Evolutionary conservation across 2,329 filamentous ascomycete genomes (phyloP).

Genomic region (Pseudophaeomoniella oleicola): DNA sequence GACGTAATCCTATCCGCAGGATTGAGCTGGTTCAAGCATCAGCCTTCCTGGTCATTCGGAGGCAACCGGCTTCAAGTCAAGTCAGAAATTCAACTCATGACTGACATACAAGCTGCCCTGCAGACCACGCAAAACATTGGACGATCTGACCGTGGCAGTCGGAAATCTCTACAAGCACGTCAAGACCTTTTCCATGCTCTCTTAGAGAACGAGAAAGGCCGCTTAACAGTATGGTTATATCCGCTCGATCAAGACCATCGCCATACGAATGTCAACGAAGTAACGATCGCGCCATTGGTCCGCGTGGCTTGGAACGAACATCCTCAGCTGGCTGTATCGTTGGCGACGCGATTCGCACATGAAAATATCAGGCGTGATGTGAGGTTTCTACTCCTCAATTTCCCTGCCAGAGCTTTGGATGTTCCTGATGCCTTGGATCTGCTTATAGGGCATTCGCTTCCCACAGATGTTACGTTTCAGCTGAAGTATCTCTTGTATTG

Average conservation of each 20-base stretch:
- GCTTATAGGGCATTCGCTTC: slow-evolving; percentile 62
- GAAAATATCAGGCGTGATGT: slow-evolving; percentile 60
- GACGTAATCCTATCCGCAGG: slow-evolving; percentile 78
- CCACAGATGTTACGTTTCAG: slow-evolving; percentile 66
- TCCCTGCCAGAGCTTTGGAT: slow-evolving; percentile 65
- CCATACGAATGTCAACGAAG: slow-evolving; percentile 4
- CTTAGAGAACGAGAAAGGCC: slow-evolving; percentile 68
- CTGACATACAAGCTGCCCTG: slow-evolving; percentile 57
- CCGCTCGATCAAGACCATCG: slow-evolving; percentile 50
- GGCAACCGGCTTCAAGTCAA: slow-evolving; percentile 88
- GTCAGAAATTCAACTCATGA: slow-evolving; percentile 71
- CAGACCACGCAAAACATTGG: slow-evolving; percentile 49
- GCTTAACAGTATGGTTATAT: slow-evolving; percentile 78
- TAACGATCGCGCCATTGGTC: slow-evolving; percentile 47
- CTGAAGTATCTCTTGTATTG: slow-evolving; percentile 91
- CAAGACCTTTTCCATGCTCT: slow-evolving; percentile 71
- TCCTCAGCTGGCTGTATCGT: slow-evolving; percentile 73
- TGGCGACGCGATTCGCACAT: slow-evolving; percentile 66
- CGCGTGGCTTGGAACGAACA: slow-evolving; percentile 77
- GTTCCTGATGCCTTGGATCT: slow-evolving; percentile 75
- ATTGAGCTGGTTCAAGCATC: slow-evolving; percentile 72
- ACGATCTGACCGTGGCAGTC: slow-evolving; percentile 30
- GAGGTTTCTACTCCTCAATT: slow-evolving; percentile 64
- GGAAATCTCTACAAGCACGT: slow-evolving; percentile 58
- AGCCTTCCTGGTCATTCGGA: slow-evolving; percentile 85